phyloP scores from a whole-genome alignment of 306 rosid species.

The Cucurbita moschata region DNA sequence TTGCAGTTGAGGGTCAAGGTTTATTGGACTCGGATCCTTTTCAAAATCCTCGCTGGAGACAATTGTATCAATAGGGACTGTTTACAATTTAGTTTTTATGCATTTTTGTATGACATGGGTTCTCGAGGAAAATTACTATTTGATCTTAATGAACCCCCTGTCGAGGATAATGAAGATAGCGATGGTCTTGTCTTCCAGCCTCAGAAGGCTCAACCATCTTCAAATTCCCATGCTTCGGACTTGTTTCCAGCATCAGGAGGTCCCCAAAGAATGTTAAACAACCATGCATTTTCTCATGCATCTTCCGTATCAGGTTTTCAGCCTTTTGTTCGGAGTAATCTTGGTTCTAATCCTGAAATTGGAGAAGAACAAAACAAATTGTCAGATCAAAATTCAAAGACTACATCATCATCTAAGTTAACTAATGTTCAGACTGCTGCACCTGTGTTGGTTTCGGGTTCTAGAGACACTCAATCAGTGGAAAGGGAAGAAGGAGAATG shows the following conservation, averaged over 20 bases:
- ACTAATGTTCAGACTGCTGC: conserved; percentile 25
- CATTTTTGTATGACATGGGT: conserved; percentile 90
- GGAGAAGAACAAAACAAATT: conserved; percentile 31
- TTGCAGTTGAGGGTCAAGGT: conserved; percentile 18
- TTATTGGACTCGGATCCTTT: background rate
- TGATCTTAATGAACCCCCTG: conserved; percentile 97
- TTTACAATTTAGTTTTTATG: conserved; percentile 35
- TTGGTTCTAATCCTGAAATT: conserved; percentile 25
- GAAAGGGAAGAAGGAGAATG: conserved; percentile 99
- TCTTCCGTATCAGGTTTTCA: conserved; percentile 86
- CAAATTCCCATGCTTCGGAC: conserved; percentile 38
- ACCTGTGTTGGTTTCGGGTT: conserved; percentile 17
- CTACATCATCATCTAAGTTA: conserved; percentile 17
- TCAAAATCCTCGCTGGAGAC: background rate
- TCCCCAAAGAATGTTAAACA: conserved; percentile 48
- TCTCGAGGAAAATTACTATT: conserved; percentile 76
- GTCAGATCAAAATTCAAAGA: conserved; percentile 23
- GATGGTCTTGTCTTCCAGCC: conserved; percentile 41
- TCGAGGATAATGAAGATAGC: conserved; percentile 64
- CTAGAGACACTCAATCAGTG: conserved; percentile 22
- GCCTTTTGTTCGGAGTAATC: conserved; percentile 69
- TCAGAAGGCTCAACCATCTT: conserved; percentile 52
- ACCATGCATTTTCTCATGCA: conserved; percentile 68
- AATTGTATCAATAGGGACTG: conserved; percentile 11
- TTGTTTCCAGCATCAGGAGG: conserved; percentile 32